Percentiles rank a stretch among this genome's conserved stretches.
Conservation (phyloP, 2,329 filamentous ascomycete species). For the Colletotrichum caudatum region DNA sequence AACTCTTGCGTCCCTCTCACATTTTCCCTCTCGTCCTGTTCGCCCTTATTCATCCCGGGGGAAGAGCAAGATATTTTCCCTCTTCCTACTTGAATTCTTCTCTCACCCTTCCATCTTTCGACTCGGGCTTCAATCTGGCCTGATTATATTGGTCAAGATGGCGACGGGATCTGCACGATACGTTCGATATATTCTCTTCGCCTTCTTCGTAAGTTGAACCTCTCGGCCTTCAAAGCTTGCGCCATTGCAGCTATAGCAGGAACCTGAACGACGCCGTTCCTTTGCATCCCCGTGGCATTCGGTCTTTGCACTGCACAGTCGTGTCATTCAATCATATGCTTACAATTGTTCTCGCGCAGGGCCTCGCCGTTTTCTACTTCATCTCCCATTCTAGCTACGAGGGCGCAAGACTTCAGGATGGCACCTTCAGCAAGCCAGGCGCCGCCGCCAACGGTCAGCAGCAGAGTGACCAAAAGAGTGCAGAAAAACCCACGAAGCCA, state of each 20-base stretch:
- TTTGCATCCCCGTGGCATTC: neutral
- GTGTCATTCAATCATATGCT: slow-evolving; percentile 27
- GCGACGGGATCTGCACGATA: slow-evolving; percentile 80
- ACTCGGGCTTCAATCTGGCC: slow-evolving; percentile 17
- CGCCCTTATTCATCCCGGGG: slow-evolving; percentile 11
- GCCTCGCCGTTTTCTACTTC: slow-evolving; percentile 83
- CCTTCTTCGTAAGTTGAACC: slow-evolving; percentile 77
- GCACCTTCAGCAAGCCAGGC: slow-evolving; percentile 55
- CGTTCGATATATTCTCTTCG: slow-evolving; percentile 82
- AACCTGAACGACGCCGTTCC: neutral
- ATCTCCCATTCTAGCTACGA: slow-evolving; percentile 72
- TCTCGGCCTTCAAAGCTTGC: neutral
- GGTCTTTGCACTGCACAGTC: neutral
- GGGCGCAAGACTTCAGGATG: slow-evolving; percentile 48
- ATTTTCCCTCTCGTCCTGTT: neutral
- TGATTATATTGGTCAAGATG: slow-evolving; percentile 54
- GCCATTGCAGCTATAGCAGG: neutral
- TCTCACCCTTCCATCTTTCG: neutral
- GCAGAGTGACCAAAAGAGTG: slow-evolving; percentile 29
- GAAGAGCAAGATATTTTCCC: slow-evolving; percentile 8
- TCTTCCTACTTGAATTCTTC: slow-evolving; percentile 20
- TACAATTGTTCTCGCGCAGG: slow-evolving; percentile 52
- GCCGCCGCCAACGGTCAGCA: slow-evolving; percentile 50
- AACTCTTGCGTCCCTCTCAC: slow-evolving; percentile 1
- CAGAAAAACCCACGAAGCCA: slow-evolving; percentile 43